Percentiles rank a stretch among this genome's conserved stretches.
Conservation (phyloP, 1,284 basidiomycete species). For the Cryptococcus sp. region DNA sequence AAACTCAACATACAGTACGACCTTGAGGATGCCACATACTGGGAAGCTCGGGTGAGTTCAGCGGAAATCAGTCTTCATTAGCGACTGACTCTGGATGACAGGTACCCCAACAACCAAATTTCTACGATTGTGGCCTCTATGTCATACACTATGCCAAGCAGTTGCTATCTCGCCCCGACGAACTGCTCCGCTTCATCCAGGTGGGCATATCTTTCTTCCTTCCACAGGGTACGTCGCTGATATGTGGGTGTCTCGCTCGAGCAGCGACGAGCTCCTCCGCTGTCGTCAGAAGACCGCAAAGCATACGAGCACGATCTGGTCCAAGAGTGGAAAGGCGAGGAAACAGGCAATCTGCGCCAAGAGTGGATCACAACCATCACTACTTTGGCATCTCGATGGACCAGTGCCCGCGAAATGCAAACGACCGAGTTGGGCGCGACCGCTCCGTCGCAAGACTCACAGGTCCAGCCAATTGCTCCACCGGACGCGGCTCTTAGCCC, state of each 20-base stretch:
- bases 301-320: slow-evolving; percentile 15
- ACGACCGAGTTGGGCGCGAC: no score
- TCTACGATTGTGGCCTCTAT: slow-evolving; percentile 58
- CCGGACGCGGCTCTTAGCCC: no score
- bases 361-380: slow-evolving; percentile 10
- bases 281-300: neutral
- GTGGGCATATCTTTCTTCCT: slow-evolving; percentile 24
- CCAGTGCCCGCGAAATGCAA: no score
- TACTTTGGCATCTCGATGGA: slow-evolving; percentile 5
- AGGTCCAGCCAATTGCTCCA: no score
- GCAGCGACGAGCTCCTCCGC: slow-evolving; percentile 26
- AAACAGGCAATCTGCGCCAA: slow-evolving; percentile 12
- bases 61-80: slow-evolving; percentile 41
- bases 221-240: no score
- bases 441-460: no score
- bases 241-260: neutral
- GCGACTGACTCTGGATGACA: slow-evolving; percentile 12
- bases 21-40: slow-evolving; percentile 51
- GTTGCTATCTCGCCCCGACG: slow-evolving; percentile 39
- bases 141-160: slow-evolving; percentile 52
- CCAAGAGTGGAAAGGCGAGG: slow-evolving; percentile 16
- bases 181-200: slow-evolving; percentile 40
- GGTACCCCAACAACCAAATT: slow-evolving; percentile 57
- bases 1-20: slow-evolving; percentile 60
- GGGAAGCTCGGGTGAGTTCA: slow-evolving; percentile 33